Evolutionary conservation across 2,329 filamentous ascomycete genomes (phyloP).

Genomic region (Botrytis fabae): DNA sequence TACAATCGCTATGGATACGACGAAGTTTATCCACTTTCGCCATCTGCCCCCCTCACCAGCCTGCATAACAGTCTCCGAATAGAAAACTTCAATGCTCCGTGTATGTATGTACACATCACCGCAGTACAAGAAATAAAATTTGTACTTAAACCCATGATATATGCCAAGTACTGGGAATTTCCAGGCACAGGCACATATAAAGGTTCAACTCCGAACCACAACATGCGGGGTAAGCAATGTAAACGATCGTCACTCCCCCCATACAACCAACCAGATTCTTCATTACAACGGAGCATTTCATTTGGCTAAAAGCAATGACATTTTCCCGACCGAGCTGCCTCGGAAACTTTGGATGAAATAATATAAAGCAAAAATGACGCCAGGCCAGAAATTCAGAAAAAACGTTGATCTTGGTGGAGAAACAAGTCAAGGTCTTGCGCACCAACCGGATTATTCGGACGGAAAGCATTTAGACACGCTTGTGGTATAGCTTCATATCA

Average conservation of each 20-base stretch:
- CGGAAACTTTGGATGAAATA: neutral
- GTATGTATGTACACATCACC: neutral
- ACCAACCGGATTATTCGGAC: conserved; percentile 20
- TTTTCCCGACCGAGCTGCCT: conserved; percentile 8
- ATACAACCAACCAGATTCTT: neutral
- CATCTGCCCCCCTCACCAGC: neutral
- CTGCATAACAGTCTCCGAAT: neutral
- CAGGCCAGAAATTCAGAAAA: neutral
- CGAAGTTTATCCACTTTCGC: neutral
- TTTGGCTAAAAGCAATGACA: conserved; percentile 14
- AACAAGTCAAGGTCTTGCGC: conserved; percentile 16
- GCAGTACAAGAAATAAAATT: neutral
- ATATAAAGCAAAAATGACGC: conserved; percentile 4
- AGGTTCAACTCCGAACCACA: conserved; percentile 1
- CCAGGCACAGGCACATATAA: conserved; percentile 3
- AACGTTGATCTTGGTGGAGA: conserved; percentile 4
- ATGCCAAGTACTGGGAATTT: neutral
- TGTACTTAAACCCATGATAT: neutral
- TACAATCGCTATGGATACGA: neutral
- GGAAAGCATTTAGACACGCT: conserved; percentile 4
- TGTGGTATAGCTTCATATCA: conserved; percentile 10
- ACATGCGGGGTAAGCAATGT: conserved; percentile 11
- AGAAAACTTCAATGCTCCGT: neutral
- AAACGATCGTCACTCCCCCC: conserved; percentile 3
- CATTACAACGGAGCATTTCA: conserved; percentile 2